Evolutionary conservation across 441 rosid species (phyloP), one percentile per base, ranked within the genome.

Genomic region (Euphorbia schlechtendalii): DNA sequence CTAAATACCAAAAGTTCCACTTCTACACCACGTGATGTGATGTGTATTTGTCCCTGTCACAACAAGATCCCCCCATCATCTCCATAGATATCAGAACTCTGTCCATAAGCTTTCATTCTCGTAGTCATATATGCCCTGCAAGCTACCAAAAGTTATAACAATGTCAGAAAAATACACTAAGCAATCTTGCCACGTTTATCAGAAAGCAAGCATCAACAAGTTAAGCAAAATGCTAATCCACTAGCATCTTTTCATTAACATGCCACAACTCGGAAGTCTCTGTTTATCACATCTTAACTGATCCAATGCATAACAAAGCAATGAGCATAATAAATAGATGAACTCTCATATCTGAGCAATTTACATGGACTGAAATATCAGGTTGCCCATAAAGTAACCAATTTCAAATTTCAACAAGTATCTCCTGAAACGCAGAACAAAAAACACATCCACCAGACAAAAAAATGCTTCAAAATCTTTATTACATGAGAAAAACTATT

Each of bases 1-100:
- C 71, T 70, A 54, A 27, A 75, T 74, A 61, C 32, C 45, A 73
- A 64, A 68, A 65, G n/a, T n/a, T n/a, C n/a, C n/a, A n/a, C n/a
- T n/a, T n/a, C n/a, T n/a, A n/a, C n/a, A n/a, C n/a, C n/a, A n/a
- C n/a, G n/a, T n/a, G 74, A 71, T 12, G 56, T 34, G 45, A 40
- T 40, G 45, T 40, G 63, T 13, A 12, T 25, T 56, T 17, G 13
- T 43, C 54, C 64, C 64, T 46, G 69, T 12, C 49, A 61, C 14
- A 40, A 17, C 52, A 68, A 64, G 59, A 65, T 69, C 70, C 56
- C 40, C 8, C 66, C 73, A 49, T 32, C 62, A 64, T 59, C 73
- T 70, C 56, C 56, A 27, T 6, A 0, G 63, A 51, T 66, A 51
- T 20, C 27, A 45, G 30, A 69, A 51, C 65, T 61, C 55, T 5